Evolutionary conservation across 208 protist genomes (phyloP), one percentile per base, ranked within the genome.

Genomic region (Trypanosoma rangeli): DNA sequence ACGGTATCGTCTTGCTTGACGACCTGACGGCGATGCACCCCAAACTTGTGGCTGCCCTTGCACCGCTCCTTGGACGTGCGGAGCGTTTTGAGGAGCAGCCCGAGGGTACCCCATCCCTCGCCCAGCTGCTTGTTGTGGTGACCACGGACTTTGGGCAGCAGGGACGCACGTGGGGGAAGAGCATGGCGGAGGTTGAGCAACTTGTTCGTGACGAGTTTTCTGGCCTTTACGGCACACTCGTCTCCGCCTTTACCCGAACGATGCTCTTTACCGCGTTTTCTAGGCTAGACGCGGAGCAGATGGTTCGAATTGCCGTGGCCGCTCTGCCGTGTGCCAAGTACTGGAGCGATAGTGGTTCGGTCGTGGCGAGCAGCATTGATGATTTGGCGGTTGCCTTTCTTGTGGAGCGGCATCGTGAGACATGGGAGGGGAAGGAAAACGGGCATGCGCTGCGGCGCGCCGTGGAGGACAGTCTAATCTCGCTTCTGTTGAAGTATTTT

Each of bases 81-180:
- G 58, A 77, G 16, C 64, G 85, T 70, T 94, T 92, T 65, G 79
- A 74, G 1, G 85, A 91, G 64, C 88, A 94, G 73, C 68, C 86
- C 22, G 68, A 70, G 22, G 55, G 56, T 42, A 35, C 68, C 12
- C 78, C 75, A 15, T 80, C 85, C 24, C 78, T 94, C 22, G 74
- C 74, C 4, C 77, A 90, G 58, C 59, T 92, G 29, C 73, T 84
- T 4, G 81, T 95, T 31, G 80, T 95, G 24, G 67, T 95, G 16
- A 93, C 90, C 7, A 91, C 90, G 15, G 90, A 95, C 68, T 87
- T 93, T 64, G 90, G 90, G n/a, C 69, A 87, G 52, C 80, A 95
- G 54, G 90, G 87, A 13, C 83, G 84, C 49, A 95, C 90, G 15
- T 68, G 78, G 28, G 85, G 85, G 31, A 89, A 86, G 70, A 85